Conservation (phyloP, 148 eudicot species). For the Diospyros kaki region DNA sequence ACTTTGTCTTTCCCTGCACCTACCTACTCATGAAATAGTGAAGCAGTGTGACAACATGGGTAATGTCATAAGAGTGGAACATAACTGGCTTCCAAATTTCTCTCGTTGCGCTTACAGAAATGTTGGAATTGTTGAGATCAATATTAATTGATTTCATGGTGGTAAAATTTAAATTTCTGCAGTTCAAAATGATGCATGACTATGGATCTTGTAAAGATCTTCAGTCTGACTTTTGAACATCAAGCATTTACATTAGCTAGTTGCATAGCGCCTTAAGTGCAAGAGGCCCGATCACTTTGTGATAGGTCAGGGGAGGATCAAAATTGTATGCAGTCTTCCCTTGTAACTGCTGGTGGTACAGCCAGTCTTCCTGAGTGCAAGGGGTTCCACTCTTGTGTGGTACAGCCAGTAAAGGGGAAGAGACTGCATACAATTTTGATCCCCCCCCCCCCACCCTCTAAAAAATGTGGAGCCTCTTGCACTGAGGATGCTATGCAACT, state of each 20-base stretch:
- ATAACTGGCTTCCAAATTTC: background rate
- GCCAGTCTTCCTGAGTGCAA: no score
- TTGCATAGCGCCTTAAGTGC: no score
- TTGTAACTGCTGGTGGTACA: no score
- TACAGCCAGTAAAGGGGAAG: no score
- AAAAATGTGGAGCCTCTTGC: no score
- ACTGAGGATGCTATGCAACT: background rate
- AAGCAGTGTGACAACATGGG: background rate
- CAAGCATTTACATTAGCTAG: background rate
- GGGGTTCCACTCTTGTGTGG: no score
- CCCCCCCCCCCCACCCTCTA: no score
- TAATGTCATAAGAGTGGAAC: background rate
- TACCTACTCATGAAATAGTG: background rate
- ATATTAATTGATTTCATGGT: background rate
- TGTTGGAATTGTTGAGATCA: background rate
- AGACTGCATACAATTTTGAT: no score
- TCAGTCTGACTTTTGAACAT: background rate
- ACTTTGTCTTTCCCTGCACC: background rate
- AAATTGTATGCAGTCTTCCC: no score
- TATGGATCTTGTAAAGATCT: conserved; percentile 4
- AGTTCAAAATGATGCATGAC: background rate
- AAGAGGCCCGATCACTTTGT: no score
- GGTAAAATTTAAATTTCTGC: background rate
- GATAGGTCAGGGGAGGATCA: no score
- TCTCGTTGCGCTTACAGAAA: background rate